Base-by-base conservation (phyloP, 2,329 filamentous ascomycete genomes). In the Fusarium algeriense region DNA sequence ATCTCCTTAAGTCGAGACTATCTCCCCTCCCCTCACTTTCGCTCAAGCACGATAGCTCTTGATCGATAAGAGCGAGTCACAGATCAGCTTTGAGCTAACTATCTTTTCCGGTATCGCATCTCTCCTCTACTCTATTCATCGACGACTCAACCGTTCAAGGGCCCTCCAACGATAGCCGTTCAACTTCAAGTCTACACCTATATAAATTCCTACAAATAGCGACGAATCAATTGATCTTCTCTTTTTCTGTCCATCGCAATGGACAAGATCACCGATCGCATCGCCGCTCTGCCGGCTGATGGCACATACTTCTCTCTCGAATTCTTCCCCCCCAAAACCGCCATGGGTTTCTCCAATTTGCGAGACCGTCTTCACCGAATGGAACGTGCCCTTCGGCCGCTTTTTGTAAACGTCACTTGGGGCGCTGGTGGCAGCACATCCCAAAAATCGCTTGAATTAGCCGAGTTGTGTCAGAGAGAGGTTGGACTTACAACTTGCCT, bases 341-440 rank as follows among this genome's bases (percentile, higher is more conserved):
- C 92, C 68, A 97, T 97, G 91, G 96, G 96, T 73, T 97, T 96
- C 77, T 92, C 93, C 70, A 99, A 99, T 81, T 90, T 99, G 60
- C 93, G 95, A 79, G 93, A 93, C 72, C 94, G 96, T 79, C 90
- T 99, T 64, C 93, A 97, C 80, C 94, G 96, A 80, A 98, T 99
- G 96, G 91, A 96, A 53, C 90, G 93, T 71, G 95, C 94, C 17
- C 87, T 99, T 64, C 92, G 93, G 17, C 96, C 96, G 45, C 88
- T 98, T 48, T 99, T 99, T 79, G 93, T 99, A 69, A 98, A 95
- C 64, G 94, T 99, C 55, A 99, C 96, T 56, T 99, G 96, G 96
- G 96, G 96, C 55, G 96, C 96, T 30, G 96, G 96, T 67, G 96
- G 96, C 56, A 97, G 93, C 71, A 99, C 96, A 1, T 92, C 94